Conservation (phyloP, 2,329 filamentous ascomycete genomes). For the Fusarium burgessii region DNA sequence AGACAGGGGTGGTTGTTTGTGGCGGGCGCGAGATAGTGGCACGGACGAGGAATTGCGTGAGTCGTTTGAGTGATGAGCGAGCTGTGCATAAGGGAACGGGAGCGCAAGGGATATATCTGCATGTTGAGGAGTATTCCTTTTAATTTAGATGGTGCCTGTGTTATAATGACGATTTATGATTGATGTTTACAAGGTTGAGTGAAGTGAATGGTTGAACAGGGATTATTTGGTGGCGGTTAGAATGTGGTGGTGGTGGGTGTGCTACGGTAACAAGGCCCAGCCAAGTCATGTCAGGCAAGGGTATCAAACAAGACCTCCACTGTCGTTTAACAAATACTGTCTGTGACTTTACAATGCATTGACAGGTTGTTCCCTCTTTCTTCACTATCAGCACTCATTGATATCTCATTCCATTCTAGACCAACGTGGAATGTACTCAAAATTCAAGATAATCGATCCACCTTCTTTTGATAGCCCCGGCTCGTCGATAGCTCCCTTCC, state of each 20-base stretch:
- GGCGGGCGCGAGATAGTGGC: constrained; percentile 68
- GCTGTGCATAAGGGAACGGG: constrained; percentile 74
- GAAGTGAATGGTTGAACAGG: background rate
- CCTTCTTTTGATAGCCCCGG: background rate
- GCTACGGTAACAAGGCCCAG: background rate
- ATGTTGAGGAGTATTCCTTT: constrained; percentile 71
- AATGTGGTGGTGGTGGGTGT: background rate
- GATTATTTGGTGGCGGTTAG: constrained; percentile 6
- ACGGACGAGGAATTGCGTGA: constrained; percentile 66
- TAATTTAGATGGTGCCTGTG: constrained; percentile 42
- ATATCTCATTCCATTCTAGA: constrained; percentile 6
- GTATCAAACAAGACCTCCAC: constrained; percentile 1
- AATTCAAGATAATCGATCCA: constrained; percentile 1
- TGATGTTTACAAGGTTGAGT: background rate
- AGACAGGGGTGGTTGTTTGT: constrained; percentile 72
- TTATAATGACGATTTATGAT: background rate
- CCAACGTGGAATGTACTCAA: constrained; percentile 29
- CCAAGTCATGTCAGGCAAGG: background rate
- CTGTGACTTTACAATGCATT: background rate
- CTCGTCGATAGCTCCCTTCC: constrained; percentile 27
- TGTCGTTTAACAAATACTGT: background rate
- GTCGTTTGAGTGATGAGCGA: constrained; percentile 68
- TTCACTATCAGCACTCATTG: background rate
- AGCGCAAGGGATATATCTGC: constrained; percentile 70
- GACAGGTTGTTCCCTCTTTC: background rate